Evolutionary conservation across 148 eudicot species (phyloP), one percentile per base, ranked within the genome.

Genomic region (Rhododendron ovatum): DNA sequence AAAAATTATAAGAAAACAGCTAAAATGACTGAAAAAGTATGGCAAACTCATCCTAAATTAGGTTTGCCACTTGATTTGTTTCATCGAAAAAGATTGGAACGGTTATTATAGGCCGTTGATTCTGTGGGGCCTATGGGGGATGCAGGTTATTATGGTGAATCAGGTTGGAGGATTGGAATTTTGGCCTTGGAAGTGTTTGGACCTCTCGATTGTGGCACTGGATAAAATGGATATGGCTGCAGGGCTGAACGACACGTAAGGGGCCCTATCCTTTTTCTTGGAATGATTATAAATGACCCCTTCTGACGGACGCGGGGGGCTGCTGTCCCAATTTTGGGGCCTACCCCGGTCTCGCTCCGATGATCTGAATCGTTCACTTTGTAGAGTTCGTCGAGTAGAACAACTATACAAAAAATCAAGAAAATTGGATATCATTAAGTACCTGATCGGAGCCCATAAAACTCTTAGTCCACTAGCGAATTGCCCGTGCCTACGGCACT

Each of bases 211-310:
- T 76, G 2, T 48, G 85, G 87, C 45, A 78, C 18, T 18, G 59
- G 91, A 90, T 90, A 83, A 81, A 59, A 59, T 86, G 80, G 35
- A 82, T 83, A 53, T 75, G 53, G 82, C 47, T 73, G 43, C 71
- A 50, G 37, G 22, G n/a, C 53, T 82, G 84, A 48, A 63, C 43
- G 91, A 41, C 91, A 90, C 91, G 90, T 88, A 81, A 51, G 81
- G 35, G 43, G n/a, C 5, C 22, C 86, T 83, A 86, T 83, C 88
- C 57, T 67, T 83, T 86, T n/a, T 37, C 2, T 0, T 8, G 28
- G 67, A 83, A 48, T 80, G 35, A 48, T 80, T 80, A 20, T 45
- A 84, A 48, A 30, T 84, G 11, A 28, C 63, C 85, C 55, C 51
- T 24, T 3, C 17, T 26, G 13, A 6, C 14, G n/a, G n/a, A n/a